Evolutionary conservation across 495 filamentous ascomycete genomes (phyloP), one percentile per base, ranked within the genome.

Genomic region (Chlorociboria aeruginascens): DNA sequence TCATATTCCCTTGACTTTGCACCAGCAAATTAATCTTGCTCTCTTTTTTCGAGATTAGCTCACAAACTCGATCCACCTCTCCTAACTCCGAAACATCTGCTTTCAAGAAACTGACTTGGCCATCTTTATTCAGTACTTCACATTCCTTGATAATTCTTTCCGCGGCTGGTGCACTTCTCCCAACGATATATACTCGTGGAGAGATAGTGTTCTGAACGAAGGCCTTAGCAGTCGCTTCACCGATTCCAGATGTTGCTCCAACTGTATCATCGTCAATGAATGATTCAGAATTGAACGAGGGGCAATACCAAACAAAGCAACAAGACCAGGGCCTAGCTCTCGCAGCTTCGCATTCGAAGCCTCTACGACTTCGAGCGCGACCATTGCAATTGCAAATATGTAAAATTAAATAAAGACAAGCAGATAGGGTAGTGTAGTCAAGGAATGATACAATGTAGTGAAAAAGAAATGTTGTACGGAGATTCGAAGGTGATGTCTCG

Each of bases 291-390:
- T 10, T 20, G 31, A 32, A 31, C 10, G 31, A 7, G 29, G 8
- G 35, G 3, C 43, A 41, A 10, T 66, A 72, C 70, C 70, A 50
- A 78, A 78, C 7, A 76, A 61, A 17, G 68, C 73, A 35, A 78
- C 74, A 8, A 76, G 62, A 16, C 64, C 65, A 4, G 71, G 65
- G 17, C 62, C 63, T 7, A 70, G 64, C 40, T 63, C 55, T 51
- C 66, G 61, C 32, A 75, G 57, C 31, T 61, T 45, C 3, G 67
- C 57, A 54, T 74, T 71, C 20, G 69, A 63, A 8, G 62, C 59
- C 30, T 62, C 59, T 28, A 75, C 59, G 1, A 51, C 45, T 4
- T 65, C 50, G 14, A 72, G 57, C 30, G 63, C 53, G 0, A 72
- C 70, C 72, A 77, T 77, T 12, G 29, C 45, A 49, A 48, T 8